Percentiles rank a stretch among this genome's conserved stretches.
These are phyloP conservation scores for Fraxinus sp. DNA, from an alignment of 305 asterid species.

Conservation along the genomic window DNA sequence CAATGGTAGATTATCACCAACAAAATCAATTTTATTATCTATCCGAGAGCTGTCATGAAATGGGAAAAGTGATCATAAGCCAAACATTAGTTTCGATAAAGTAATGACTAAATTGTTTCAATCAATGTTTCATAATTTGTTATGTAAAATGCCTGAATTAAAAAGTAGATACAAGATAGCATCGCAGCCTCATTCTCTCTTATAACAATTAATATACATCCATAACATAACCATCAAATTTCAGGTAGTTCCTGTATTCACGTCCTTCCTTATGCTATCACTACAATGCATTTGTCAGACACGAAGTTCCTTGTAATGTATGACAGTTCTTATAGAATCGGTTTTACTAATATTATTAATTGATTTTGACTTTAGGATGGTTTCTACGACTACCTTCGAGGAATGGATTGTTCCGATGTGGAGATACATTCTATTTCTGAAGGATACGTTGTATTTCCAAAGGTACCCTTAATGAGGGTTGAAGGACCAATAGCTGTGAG, in stretches of 20 bases:
- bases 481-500: constrained; percentile 87
- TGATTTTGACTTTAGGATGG: constrained; percentile 56
- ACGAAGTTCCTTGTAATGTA: background rate
- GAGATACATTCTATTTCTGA: constrained; percentile 91
- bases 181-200: background rate
- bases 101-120: background rate
- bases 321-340: background rate
- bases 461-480: constrained; percentile 91
- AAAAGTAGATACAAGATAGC: background rate
- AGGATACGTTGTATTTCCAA: constrained; percentile 92
- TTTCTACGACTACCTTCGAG: constrained; percentile 79
- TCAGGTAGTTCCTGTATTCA: background rate
- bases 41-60: background rate
- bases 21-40: constrained; percentile 7
- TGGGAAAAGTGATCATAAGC: background rate
- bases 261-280: background rate
- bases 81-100: background rate
- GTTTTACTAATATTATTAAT: background rate
- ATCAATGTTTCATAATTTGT: background rate
- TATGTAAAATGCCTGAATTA: background rate
- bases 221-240: background rate
- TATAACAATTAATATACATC: background rate
- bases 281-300: background rate
- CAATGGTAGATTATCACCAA: constrained; percentile 5
- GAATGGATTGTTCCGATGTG: constrained; percentile 77